Evolutionary conservation across 345 rosid genomes (phyloP), one percentile per base, ranked within the genome.

Genomic region (Boechera divaricarpa): DNA sequence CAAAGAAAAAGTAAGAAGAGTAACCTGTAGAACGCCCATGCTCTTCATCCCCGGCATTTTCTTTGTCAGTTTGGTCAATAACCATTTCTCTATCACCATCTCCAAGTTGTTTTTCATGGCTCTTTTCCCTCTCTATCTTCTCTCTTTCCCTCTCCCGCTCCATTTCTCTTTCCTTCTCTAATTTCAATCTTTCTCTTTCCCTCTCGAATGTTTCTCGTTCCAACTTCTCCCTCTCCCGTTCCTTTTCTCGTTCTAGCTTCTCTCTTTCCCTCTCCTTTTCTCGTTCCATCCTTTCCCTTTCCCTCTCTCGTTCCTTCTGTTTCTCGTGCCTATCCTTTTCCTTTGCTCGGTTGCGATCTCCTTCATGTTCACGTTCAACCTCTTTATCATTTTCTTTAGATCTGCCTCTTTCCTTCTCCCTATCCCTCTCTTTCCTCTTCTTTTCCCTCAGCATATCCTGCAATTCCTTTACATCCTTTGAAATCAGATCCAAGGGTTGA

Each of bases 401-500:
- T 84, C 54, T 81, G 36, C 84, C 97, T 53, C 48, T 55, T 16
- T 91, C 94, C 60, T 85, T 90, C 2, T 85, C 91, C 76, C 81
- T 89, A 62, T 93, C 97, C 75, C 74, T 88, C 28, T 90, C 93
- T 73, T 72, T 89, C 80, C 83, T 91, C 85, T 79, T 91, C 74
- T 78, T 92, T n/a, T 91, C 99, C 82, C 77, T 89, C 44, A 92
- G 85, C 78, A 95, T 85, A 62, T 88, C 88, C 57, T 83, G 91
- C 80, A 95, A 75, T 73, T 92, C 93, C 78, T 77, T 67, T 6
- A 92, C 93, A 86, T 92, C 90, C 82, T 92, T 95, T 38, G 99
- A 89, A 10, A 95, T 95, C 62, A 95, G 87, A 85, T 95, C 99
- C 87, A 95, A 79, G 2, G 99, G 99, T 83, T 95, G 96, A 78